Evolutionary conservation across 2,329 filamentous ascomycete species (phyloP).

Genomic region (Aspergillus persii): DNA sequence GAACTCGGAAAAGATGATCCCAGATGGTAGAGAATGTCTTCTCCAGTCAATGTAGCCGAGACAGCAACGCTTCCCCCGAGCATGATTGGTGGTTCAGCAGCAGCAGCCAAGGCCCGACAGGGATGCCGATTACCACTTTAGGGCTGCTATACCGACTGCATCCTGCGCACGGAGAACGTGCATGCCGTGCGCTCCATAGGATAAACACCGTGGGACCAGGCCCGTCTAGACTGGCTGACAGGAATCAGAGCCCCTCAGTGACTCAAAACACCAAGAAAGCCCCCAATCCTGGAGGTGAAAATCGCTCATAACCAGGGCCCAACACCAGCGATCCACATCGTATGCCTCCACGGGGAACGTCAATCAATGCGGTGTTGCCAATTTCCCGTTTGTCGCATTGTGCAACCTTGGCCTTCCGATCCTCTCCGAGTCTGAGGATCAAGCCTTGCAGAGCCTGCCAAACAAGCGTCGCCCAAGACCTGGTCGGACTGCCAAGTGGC

Average conservation of each 20-base stretch:
- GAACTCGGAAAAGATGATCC: background rate
- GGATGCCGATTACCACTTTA: background rate
- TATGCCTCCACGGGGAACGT: too few species aligned
- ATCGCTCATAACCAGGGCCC: background rate
- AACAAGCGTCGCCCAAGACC: conserved; percentile 2
- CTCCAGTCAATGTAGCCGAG: background rate
- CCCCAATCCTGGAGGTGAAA: background rate
- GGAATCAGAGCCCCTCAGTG: background rate
- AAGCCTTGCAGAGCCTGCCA: background rate
- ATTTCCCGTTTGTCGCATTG: background rate
- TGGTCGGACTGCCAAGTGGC: background rate
- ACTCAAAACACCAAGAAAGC: background rate
- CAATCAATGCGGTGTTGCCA: background rate
- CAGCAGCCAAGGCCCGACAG: background rate
- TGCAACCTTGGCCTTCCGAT: background rate
- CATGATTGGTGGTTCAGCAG: background rate
- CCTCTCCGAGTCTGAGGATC: background rate
- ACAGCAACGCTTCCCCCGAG: background rate
- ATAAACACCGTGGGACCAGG: background rate
- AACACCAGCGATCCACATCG: background rate
- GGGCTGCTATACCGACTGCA: background rate
- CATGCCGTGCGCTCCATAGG: background rate
- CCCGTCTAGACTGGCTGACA: background rate
- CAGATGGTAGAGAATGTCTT: background rate
- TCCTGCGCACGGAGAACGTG: background rate